phyloP scores from a whole-genome alignment of 139 green algal species.

The Chlamydomonas eustigma region DNA sequence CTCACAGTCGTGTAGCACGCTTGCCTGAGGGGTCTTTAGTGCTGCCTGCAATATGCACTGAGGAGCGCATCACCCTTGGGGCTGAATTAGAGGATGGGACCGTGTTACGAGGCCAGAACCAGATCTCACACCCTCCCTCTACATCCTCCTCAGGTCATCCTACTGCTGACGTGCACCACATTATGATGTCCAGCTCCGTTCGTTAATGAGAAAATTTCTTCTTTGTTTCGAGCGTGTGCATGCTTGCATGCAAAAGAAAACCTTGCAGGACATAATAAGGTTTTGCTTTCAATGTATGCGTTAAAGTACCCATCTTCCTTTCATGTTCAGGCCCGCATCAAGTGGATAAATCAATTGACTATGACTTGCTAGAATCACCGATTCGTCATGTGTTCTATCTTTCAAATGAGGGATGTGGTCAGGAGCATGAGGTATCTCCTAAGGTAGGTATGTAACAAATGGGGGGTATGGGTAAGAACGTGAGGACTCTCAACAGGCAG shows the following conservation, averaged over 20 bases:
- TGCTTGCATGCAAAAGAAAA: neutral
- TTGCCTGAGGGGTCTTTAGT: slow-evolving; percentile 50
- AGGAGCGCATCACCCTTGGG: slow-evolving; percentile 90
- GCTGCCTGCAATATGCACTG: slow-evolving; percentile 88
- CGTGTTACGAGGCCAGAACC: slow-evolving; percentile 89
- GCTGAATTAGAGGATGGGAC: slow-evolving; percentile 88
- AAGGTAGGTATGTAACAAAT: neutral
- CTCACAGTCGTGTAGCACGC: slow-evolving; percentile 21
- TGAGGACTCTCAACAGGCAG: no score
- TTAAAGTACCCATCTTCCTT: neutral
- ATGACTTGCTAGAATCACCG: slow-evolving; percentile 62
- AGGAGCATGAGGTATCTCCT: slow-evolving; percentile 83
- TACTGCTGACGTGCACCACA: no score
- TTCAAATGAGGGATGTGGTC: slow-evolving; percentile 59
- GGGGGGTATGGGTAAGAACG: no score
- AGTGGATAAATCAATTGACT: slow-evolving; percentile 60
- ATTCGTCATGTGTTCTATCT: slow-evolving; percentile 95
- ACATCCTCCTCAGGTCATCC: no score
- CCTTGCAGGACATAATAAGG: no score
- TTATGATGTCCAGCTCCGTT: no score
- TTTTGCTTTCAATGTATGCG: no score
- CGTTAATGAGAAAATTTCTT: no score
- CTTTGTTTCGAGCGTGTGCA: no score
- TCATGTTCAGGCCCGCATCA: neutral
- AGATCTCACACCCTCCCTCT: slow-evolving; percentile 86